Percentiles rank a stretch among this genome's conserved stretches.
Conservation (phyloP, 1,284 basidiomycete species). For the Cutaneotrichosporon spelunceum region DNA sequence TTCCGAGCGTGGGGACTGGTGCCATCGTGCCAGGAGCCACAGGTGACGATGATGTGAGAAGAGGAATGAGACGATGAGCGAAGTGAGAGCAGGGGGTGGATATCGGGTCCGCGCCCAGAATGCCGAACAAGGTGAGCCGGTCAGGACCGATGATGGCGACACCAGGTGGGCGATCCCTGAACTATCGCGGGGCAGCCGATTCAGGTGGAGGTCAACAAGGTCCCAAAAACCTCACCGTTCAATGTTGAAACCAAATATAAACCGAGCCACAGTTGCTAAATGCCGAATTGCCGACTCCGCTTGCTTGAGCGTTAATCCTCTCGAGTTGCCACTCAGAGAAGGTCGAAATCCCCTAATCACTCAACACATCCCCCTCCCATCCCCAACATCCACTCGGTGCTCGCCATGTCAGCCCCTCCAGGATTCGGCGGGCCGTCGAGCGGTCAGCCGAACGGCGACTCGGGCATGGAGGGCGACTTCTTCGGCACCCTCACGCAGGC, state of each 20-base stretch:
- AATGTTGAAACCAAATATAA: neutral
- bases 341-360: conserved; percentile 3
- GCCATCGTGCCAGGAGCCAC: conserved; percentile 29
- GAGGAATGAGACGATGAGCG: neutral
- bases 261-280: neutral
- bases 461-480: conserved; percentile 47
- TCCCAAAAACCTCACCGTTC: neutral
- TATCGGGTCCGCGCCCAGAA: neutral
- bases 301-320: neutral
- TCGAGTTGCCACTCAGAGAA: conserved; percentile 1
- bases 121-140: neutral
- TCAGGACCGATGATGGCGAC: neutral
- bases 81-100: neutral
- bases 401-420: conserved; percentile 48
- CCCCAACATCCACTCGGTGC: conserved; percentile 8
- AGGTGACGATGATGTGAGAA: neutral
- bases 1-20: conserved; percentile 31
- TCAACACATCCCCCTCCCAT: conserved; percentile 5
- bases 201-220: neutral
- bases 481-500: conserved; percentile 46
- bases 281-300: neutral
- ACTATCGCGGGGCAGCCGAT: neutral
- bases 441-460: conserved; percentile 31
- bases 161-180: neutral
- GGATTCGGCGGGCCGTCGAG: conserved; percentile 39